phyloP scores from a whole-genome alignment of 148 eudicot genomes.

The Nyssa sinensis region DNA sequence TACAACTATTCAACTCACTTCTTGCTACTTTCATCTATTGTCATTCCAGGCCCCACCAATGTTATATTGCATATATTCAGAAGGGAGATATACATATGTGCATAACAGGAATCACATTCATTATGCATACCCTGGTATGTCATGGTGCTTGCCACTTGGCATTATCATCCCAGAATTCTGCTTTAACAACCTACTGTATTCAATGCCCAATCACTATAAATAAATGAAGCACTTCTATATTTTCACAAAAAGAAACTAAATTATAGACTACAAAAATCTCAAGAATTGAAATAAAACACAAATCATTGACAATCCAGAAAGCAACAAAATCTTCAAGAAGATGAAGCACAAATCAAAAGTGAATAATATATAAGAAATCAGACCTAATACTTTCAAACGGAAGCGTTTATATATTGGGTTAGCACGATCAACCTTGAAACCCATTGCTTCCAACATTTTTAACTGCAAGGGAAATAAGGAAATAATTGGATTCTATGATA shows the following conservation, averaged over 20 bases:
- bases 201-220: neutral
- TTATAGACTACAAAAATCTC: neutral
- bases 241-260: no score
- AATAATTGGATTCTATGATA: neutral
- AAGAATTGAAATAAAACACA: neutral
- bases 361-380: constrained; percentile 10
- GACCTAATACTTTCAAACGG: constrained; percentile 70
- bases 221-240: neutral
- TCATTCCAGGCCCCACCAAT: neutral
- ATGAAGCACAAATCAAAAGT: neutral
- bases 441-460: constrained; percentile 85
- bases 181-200: neutral
- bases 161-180: neutral
- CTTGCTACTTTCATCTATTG: neutral
- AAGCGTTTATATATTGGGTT: constrained; percentile 84
- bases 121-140: neutral
- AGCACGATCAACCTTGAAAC: constrained; percentile 70
- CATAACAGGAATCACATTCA: neutral
- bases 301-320: neutral
- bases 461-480: constrained; percentile 44
- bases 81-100: neutral
- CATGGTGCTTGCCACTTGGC: neutral
- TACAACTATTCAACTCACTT: no score
- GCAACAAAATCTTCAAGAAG: neutral
- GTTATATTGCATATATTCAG: neutral